Evolutionary conservation across 768 basidiomycete genomes (phyloP).

Genomic region (Coprinopsis marcescibilis): DNA sequence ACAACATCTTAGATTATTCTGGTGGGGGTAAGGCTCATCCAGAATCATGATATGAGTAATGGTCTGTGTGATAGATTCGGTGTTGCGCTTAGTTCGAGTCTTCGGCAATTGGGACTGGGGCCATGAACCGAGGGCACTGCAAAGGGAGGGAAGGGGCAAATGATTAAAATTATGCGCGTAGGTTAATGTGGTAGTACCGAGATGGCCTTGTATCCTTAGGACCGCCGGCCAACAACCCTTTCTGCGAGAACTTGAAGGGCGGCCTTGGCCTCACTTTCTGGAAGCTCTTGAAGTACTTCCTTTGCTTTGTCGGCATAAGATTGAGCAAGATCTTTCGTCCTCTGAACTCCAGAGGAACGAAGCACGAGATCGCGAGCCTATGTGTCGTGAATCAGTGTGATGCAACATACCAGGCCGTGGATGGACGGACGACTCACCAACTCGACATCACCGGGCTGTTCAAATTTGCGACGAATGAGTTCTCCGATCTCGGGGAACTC

Average conservation of each 20-base stretch:
- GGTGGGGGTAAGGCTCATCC: too few species aligned
- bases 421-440: slow-evolving; percentile 41
- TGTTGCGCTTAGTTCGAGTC: too few species aligned
- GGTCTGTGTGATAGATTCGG: too few species aligned
- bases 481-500: slow-evolving; percentile 86
- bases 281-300: slow-evolving; percentile 63
- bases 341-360: slow-evolving; percentile 71
- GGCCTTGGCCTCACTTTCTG: slow-evolving; percentile 77
- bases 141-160: too few species aligned
- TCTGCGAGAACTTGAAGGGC: slow-evolving; percentile 74
- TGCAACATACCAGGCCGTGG: slow-evolving; percentile 3
- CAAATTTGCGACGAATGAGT: slow-evolving; percentile 80
- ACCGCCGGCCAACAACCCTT: slow-evolving; percentile 56
- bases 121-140: too few species aligned
- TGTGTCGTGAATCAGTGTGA: neutral
- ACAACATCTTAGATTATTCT: too few species aligned
- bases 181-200: neutral
- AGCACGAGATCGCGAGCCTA: slow-evolving; percentile 75
- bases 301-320: slow-evolving; percentile 77
- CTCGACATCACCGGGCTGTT: slow-evolving; percentile 80
- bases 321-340: slow-evolving; percentile 74
- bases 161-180: too few species aligned
- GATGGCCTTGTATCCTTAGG: slow-evolving; percentile 14
- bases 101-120: too few species aligned
- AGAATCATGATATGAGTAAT: too few species aligned